These are phyloP conservation scores for Anthostomella pinea DNA, from an alignment of 2,329 filamentous ascomycete species.

Conservation along the genomic window DNA sequence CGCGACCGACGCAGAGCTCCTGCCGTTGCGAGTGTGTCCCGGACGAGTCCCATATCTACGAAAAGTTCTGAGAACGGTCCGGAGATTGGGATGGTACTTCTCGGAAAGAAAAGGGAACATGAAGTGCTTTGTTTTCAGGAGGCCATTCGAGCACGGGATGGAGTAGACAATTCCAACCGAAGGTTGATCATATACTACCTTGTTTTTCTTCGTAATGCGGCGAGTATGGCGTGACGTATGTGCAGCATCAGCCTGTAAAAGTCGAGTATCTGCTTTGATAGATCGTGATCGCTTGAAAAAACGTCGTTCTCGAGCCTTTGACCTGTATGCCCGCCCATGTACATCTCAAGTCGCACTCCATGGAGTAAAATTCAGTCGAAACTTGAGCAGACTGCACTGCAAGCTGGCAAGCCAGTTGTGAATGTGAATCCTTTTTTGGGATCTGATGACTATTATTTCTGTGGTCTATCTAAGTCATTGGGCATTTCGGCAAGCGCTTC, in stretches of 20 bases:
- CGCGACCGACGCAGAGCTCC: constrained; percentile 42
- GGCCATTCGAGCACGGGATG: constrained; percentile 48
- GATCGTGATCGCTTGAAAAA: constrained; percentile 24
- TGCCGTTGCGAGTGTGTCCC: constrained; percentile 46
- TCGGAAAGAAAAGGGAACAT: constrained; percentile 44
- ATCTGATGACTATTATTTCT: too few relatives aligned
- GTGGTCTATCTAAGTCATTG: too few relatives aligned
- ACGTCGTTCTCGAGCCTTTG: constrained; percentile 21
- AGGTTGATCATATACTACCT: constrained; percentile 58
- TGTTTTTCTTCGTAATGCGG: constrained; percentile 39
- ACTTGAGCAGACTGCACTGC: too few relatives aligned
- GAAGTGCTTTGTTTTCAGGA: constrained; percentile 49
- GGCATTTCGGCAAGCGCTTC: neutral
- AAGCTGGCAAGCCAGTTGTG: too few relatives aligned
- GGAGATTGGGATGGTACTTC: constrained; percentile 46
- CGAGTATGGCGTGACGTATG: constrained; percentile 31
- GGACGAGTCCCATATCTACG: constrained; percentile 53
- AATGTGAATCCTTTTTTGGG: too few relatives aligned
- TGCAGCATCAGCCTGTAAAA: constrained; percentile 18
- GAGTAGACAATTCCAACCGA: constrained; percentile 48
- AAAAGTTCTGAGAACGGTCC: constrained; percentile 57
- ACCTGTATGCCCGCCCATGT: too few relatives aligned
- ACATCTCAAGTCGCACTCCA: constrained; percentile 9
- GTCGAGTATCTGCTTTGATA: constrained; percentile 11
- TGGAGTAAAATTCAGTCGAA: neutral